Base-by-base conservation (phyloP, 495 filamentous ascomycete species). In the Podospora anserina region DNA sequence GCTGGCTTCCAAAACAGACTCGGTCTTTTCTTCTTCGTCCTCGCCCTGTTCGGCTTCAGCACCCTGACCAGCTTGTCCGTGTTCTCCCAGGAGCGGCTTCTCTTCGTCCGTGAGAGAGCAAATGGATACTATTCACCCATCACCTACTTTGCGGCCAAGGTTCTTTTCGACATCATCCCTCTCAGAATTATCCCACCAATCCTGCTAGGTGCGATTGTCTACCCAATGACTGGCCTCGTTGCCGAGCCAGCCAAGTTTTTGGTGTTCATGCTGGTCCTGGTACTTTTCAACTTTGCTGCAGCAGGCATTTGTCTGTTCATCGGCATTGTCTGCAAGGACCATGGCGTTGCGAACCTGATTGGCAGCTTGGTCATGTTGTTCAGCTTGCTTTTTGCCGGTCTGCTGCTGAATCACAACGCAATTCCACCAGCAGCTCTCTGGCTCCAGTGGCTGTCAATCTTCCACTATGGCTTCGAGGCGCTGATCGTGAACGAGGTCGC, bases 321-420 rank as follows among this genome's bases (percentile, higher is more conserved):
- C 72, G 95, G 95, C 66, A 97, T 99, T 66, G 86, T 97, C 13
- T 93, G 95, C 85, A 91, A 91, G 71, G 94, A 98, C 69, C 85
- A 83, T 7, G 90, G 92, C n/a, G 92, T 99, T 2, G 96, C 96
- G 68, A 97, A 97, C 78, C 79, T 99, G 65, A 92, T 98, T 61
- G 96, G 95, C 57, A 95, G 92, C 73, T 77, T 99, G 73, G 93
- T 98, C 61, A 99, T 99, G 95, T 86, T 99, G 34, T 99, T 99
- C 82, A 95, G 91, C 74, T 80, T 99, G 72, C 85, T 99, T 0
- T 97, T 99, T 79, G 93, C 93, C 0, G 95, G 95, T 66, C 83
- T 98, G 39, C 80, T 99, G 62, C 85, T 99, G 60, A 99, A 99
- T 76, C 93, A 96, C 74, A 88, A 97, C 75, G 92, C 91, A 16